Base-by-base conservation (phyloP, 768 basidiomycete genomes). In the Trametes cubensis region DNA sequence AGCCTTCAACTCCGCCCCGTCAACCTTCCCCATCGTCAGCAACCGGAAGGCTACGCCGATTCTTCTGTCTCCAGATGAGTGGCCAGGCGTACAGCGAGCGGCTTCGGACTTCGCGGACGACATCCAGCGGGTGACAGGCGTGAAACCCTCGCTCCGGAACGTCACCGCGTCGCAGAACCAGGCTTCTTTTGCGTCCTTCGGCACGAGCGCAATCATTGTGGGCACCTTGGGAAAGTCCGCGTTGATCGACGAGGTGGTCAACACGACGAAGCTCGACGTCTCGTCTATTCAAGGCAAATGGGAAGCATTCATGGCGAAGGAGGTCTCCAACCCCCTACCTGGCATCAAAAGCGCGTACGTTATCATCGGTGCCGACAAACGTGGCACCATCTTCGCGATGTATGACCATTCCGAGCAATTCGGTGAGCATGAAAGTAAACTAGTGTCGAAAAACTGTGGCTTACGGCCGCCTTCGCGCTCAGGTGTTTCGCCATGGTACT, bases 401-500 rank as follows among this genome's bases (percentile, higher is more conserved):
- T 88, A 89, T 67, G 86, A 87, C 67, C 82, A 86, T 58, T 85
- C 84, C 11, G 87, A 89, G 69, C 87, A 88, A 68, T 83, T 88
- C 69, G 87, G 87, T 68, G 55, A 39, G 69, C 63, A 4, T 18
- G 26, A 11, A 17, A 10, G 21, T n/a, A 46, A 46, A 57, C 60
- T 14, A 5, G 23, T 6, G 8, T 26, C 28, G 51, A 41, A 38
- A 45, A 6, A 17, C 23, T n/a, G 21, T 18, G 18, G 26, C 6
- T 53, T 6, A 23, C 45, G 15, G 7, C 30, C 15, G 13, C 1
- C 11, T 5, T 1, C 7, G 8, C 45, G n/a, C 41, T 47, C 46
- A 85, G 84, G 85, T 58, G 85, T 87, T 38, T 86, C 85, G 20
- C 86, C 86, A n/a, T 87, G 86, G 85, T 85, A 82, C 62, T 87